Evolutionary conservation across 176 grass and related monocot genomes (phyloP), one percentile per base, ranked within the genome.

Genomic region (Eleusine indica): DNA sequence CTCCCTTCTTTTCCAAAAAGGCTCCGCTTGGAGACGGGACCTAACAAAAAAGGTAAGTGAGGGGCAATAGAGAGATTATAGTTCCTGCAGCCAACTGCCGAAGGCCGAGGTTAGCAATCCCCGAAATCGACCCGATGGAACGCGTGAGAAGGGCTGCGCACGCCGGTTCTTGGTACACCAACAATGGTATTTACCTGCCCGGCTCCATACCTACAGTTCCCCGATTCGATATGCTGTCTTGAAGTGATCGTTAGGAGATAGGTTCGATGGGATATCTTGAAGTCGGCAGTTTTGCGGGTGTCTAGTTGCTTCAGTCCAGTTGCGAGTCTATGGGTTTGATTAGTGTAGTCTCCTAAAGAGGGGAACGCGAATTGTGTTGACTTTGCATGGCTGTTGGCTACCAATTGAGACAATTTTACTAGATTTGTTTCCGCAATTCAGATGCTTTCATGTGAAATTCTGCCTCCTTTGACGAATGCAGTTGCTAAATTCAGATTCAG

Each of bases 121-220:
- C 66, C 41, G n/a, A 12, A 70, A 70, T 70, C 79, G 29, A 57
- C 41, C 49, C 66, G 39, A 94, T 97, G 90, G 95, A 86, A 84
- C 89, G 78, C 49, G 86, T 89, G 28, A 87, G 95, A 43, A 90
- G 90, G 88, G 88, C 92, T 6, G 70, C 88, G 35, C 96, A 98
- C 38, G 92, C 96, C 18, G 96, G 93, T 61, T 93, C 96, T 17
- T 98, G 96, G 96, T 98, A 95, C 91, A 93, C 92, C 40, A 81
- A 82, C 87, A 85, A 98, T 79, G 91, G 96, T 98, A 81, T 66
- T 53, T 38, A 68, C 73, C 61, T 8, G 46, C 70, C 52, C 18
- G 2, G 21, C 30, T 62, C 44, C n/a, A 48, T 78, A 13, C 62
- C 7, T 62, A 12, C 35, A 29, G 42, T 64, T 47, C 39, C 16